A percentile compares a stretch with the other conserved stretches of the same genome.
Conservation (phyloP, 179 eudicot species). For the Beta lomatogona region DNA sequence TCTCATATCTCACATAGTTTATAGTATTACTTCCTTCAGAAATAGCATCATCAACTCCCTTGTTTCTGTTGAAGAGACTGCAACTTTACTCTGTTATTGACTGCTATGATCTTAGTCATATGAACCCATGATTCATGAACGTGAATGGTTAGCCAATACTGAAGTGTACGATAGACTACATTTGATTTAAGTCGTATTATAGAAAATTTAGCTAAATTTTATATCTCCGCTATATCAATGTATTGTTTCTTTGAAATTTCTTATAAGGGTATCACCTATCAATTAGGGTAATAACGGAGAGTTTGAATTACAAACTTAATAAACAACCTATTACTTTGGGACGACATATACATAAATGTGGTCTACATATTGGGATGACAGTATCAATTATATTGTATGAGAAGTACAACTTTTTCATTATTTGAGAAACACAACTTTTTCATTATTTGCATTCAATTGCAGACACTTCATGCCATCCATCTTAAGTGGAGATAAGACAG, state of each 20-base stretch:
- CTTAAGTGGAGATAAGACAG: constrained; percentile 51
- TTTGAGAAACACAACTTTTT: neutral
- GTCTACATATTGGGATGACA: no score
- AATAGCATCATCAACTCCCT: neutral
- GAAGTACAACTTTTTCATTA: neutral
- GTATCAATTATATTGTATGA: no score
- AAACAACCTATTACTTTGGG: no score
- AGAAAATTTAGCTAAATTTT: neutral
- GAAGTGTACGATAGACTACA: neutral
- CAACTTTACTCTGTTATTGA: neutral
- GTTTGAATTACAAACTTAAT: no score
- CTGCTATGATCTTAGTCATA: neutral
- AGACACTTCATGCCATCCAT: constrained; percentile 37
- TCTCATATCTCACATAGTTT: neutral
- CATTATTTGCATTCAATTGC: constrained; percentile 3
- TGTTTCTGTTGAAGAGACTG: neutral
- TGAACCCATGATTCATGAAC: neutral
- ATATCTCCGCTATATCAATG: no score
- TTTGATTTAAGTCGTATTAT: neutral
- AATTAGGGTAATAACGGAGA: no score
- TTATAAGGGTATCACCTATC: no score
- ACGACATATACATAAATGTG: no score
- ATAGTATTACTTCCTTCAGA: neutral
- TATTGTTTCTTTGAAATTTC: no score
- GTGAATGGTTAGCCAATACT: no score